These are phyloP conservation scores for Fonsecaea pedrosoi DNA, from an alignment of 2,329 filamentous ascomycete species.

Conservation along the genomic window DNA sequence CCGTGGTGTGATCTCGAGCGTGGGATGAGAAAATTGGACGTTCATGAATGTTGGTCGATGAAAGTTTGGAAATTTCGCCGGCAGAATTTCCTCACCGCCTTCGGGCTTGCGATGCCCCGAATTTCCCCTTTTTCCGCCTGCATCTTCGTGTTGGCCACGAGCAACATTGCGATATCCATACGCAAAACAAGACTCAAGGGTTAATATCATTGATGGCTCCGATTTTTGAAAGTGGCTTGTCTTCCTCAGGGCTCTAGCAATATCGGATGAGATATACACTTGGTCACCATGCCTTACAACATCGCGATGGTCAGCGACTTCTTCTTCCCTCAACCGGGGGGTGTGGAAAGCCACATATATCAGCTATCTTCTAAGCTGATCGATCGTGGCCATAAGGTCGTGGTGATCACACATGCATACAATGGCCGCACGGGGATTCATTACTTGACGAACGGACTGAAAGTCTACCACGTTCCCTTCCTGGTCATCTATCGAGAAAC, in stretches of 20 bases:
- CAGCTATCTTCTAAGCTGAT: conserved; percentile 96
- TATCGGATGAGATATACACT: not conserved
- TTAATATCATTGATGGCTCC: not conserved
- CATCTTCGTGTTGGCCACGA: not conserved
- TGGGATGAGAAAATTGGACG: not conserved
- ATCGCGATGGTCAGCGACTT: conserved; percentile 97
- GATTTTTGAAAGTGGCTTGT: not conserved
- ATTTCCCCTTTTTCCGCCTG: not conserved
- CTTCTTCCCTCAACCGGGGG: conserved; percentile 97
- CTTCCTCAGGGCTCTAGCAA: not conserved
- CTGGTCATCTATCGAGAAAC: conserved; percentile 92
- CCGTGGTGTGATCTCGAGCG: not conserved
- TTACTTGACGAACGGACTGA: conserved; percentile 95
- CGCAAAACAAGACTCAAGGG: not conserved
- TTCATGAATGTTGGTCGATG: conserved; percentile 9
- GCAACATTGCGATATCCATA: not conserved
- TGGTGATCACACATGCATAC: conserved; percentile 96
- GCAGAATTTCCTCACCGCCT: conserved; percentile 25
- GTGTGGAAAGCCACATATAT: conserved; percentile 98
- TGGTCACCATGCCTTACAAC: conserved; percentile 67
- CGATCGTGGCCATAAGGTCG: conserved; percentile 96
- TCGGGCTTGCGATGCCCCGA: not conserved
- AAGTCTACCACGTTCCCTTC: conserved; percentile 97
- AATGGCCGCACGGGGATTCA: conserved; percentile 87
- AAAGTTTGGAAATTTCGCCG: conserved; percentile 15